Percentiles rank a stretch among this genome's conserved stretches.
These are phyloP conservation scores for Thinopyrum elongatum DNA, from an alignment of 176 grass and related monocot genomes.

Conservation along the genomic window DNA sequence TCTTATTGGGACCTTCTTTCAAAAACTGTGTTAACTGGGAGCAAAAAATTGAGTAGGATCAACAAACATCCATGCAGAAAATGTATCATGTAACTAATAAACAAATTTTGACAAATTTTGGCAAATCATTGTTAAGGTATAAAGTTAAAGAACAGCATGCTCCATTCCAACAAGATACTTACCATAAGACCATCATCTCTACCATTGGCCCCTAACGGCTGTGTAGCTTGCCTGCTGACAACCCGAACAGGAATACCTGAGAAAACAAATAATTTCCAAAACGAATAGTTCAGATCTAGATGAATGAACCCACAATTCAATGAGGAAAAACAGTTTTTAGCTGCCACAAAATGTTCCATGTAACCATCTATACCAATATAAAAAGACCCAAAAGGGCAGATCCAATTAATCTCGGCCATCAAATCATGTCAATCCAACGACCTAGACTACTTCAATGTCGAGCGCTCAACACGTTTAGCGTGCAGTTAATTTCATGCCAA, in stretches of 20 bases:
- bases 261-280: slow-evolving; percentile 27
- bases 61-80: slow-evolving; percentile 5
- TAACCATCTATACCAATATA: too few relatives aligned
- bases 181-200: slow-evolving; percentile 82
- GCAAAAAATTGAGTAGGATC: slow-evolving; percentile 16
- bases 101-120: neutral
- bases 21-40: slow-evolving; percentile 54
- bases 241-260: slow-evolving; percentile 68
- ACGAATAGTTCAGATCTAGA: slow-evolving; percentile 23
- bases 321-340: neutral
- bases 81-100: neutral
- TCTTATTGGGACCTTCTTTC: slow-evolving; percentile 68
- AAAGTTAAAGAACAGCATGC: slow-evolving; percentile 14
- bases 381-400: too few relatives aligned
- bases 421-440: too few relatives aligned
- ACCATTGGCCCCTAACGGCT: slow-evolving; percentile 70
- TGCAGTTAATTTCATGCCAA: too few relatives aligned
- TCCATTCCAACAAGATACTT: slow-evolving; percentile 46
- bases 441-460: too few relatives aligned
- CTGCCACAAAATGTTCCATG: neutral
- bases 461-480: too few relatives aligned
- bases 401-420: too few relatives aligned
- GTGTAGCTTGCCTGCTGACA: slow-evolving; percentile 46
- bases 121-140: neutral
- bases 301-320: neutral